A percentile compares a stretch with the other conserved stretches of the same genome.
phyloP scores from a whole-genome alignment of 163 green algal genomes.

The Scenedesmus sp. region DNA sequence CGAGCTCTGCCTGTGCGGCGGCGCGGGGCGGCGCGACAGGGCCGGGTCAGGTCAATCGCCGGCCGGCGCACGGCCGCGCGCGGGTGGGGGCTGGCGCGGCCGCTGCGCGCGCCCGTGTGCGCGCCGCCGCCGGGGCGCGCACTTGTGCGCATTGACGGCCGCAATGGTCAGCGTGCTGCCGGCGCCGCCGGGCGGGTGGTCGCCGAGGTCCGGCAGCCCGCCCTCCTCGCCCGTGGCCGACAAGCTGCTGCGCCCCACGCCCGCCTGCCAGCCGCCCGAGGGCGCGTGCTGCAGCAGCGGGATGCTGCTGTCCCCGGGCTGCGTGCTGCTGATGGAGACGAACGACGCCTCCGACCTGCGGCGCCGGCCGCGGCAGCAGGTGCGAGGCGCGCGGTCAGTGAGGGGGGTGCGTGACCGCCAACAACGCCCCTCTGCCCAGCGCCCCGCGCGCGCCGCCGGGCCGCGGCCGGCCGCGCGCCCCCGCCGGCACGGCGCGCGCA shows the following conservation, averaged over 20 bases:
- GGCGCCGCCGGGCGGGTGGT: background rate
- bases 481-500: too few species aligned
- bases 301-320: constrained; percentile 1
- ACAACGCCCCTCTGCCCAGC: too few species aligned
- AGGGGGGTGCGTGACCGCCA: too few species aligned
- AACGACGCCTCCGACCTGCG: constrained; percentile 43
- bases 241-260: background rate
- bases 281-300: constrained; percentile 23
- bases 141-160: constrained; percentile 46
- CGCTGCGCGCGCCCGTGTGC: too few species aligned
- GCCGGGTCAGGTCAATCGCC: too few species aligned
- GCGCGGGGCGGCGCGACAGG: too few species aligned
- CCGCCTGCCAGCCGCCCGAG: background rate
- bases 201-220: background rate
- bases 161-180: constrained; percentile 34
- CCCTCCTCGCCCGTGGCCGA: constrained; percentile 23
- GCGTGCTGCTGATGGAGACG: constrained; percentile 40
- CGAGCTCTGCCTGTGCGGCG: constrained; percentile 27
- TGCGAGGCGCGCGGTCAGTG: too few species aligned
- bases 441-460: too few species aligned
- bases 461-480: too few species aligned
- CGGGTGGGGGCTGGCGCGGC: too few species aligned
- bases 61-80: too few species aligned
- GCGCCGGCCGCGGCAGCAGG: background rate
- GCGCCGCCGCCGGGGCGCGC: constrained; percentile 4